Evolutionary conservation across 179 eudicot genomes (phyloP), one percentile per base, ranked within the genome.

Genomic region (Dionaea muscipula): DNA sequence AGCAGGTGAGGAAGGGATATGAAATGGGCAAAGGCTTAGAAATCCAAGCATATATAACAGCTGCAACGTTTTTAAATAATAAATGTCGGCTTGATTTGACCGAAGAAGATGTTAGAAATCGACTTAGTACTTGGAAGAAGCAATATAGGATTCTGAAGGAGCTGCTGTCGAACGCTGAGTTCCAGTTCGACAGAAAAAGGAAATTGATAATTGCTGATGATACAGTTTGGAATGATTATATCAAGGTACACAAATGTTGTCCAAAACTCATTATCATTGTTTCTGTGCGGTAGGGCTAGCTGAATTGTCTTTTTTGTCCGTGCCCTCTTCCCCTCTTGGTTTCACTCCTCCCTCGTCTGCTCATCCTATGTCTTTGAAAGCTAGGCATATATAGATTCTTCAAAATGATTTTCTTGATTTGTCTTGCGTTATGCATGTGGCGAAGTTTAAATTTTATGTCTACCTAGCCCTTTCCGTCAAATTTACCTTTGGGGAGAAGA

Each of bases 51-150:
- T 35, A 47, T 15, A 16, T 27, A 2, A 47, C 27, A n/a, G 53
- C 43, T 47, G 13, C 47, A 5, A 35, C 11, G n/a, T 28, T 19
- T 28, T 45, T 47, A 23, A 58, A 47, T 0, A 20, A 47, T n/a
- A 47, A 21, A 13, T 58, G 45, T 26, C 28, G 62, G 20, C 52
- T 43, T 33, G 62, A 49, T 33, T 10, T 58, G 33, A 47, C 38
- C 23, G 36, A 58, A 47, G 45, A 58, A 25, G 41, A 58, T 58
- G 47, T 58, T 27, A 35, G 17, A 26, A 45, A 47, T 58, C 54
- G 54, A 1, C 62, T 58, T 45, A 58, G 23, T n/a, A 58, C 62
- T 22, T 58, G 62, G 62, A 58, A 23, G 54, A 33, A 58, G 33
- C 45, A 58, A 17, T 58, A 47, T 38, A 20, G 28, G 28, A 3